These are phyloP conservation scores for Cyberlindnera nakhonratchasimensis DNA, from an alignment of 805 yeast genomes.

Conservation along the genomic window DNA sequence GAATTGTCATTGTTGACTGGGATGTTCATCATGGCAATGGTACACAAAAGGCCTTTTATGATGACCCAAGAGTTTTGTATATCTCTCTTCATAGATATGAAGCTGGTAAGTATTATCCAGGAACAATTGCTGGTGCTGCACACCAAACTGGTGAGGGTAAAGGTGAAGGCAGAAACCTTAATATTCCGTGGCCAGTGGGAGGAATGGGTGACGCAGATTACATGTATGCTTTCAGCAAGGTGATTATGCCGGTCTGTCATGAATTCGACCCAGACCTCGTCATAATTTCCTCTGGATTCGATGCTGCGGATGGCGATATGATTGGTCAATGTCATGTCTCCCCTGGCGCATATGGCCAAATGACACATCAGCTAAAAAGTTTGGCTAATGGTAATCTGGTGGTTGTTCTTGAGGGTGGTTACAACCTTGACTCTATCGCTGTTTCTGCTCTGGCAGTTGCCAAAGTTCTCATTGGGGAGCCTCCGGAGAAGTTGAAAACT, in stretches of 20 bases:
- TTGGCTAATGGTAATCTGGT: conserved; percentile 86
- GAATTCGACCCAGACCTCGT: conserved; percentile 94
- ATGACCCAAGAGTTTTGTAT: conserved; percentile 88
- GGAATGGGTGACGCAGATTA: conserved; percentile 97
- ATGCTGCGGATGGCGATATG: conserved; percentile 97
- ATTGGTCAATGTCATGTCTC: conserved; percentile 96
- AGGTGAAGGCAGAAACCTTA: conserved; percentile 85
- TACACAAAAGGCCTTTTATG: conserved; percentile 86
- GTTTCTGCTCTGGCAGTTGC: conserved; percentile 89
- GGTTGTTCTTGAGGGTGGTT: conserved; percentile 95
- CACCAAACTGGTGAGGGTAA: conserved; percentile 79
- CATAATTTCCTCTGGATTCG: conserved; percentile 92
- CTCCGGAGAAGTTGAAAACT: conserved; percentile 75
- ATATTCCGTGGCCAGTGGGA: conserved; percentile 89
- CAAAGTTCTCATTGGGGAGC: conserved; percentile 88
- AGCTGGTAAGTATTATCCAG: conserved; percentile 90
- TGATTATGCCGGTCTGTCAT: conserved; percentile 81
- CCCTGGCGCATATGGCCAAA: conserved; percentile 93
- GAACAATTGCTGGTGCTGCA: conserved; percentile 79
- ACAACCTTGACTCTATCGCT: conserved; percentile 87
- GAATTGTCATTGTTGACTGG: conserved; percentile 89
- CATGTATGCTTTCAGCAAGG: conserved; percentile 81
- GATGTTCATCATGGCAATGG: conserved; percentile 99
- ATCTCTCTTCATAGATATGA: conserved; percentile 92
- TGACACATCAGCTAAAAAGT: conserved; percentile 88